phyloP scores from a whole-genome alignment of 495 filamentous ascomycete species.

The Aspergillus nanangensis region DNA sequence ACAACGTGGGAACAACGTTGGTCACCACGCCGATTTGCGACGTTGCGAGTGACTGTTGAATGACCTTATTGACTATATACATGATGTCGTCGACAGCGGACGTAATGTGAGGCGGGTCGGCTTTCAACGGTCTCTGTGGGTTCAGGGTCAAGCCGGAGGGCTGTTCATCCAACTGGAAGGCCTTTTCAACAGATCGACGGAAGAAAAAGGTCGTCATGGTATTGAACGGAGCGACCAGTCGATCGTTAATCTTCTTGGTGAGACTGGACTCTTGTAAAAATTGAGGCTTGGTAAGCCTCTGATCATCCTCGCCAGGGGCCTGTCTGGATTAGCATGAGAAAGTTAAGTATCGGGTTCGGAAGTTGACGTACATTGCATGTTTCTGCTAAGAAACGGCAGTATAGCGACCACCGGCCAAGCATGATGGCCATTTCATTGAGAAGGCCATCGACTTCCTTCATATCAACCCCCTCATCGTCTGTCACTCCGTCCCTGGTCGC shows the following conservation, averaged over 20 bases:
- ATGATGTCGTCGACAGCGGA: conserved; percentile 97
- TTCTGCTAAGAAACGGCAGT: conserved; percentile 79
- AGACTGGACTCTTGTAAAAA: conserved; percentile 74
- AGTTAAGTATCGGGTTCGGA: conserved; percentile 8
- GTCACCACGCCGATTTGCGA: conserved; percentile 71
- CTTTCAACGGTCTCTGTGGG: conserved; percentile 56
- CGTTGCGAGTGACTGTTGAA: conserved; percentile 80
- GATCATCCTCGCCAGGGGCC: conserved; percentile 21
- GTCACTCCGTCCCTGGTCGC: conserved; percentile 49
- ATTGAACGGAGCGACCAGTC: conserved; percentile 75
- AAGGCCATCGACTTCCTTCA: conserved; percentile 87
- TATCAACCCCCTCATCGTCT: conserved; percentile 89
- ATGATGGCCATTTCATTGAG: conserved; percentile 84
- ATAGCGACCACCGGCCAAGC: conserved; percentile 90
- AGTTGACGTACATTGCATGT: conserved; percentile 66
- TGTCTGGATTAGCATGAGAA: conserved; percentile 17
- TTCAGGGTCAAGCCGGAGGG: conserved; percentile 75
- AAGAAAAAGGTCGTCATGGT: conserved; percentile 92
- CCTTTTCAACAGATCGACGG: conserved; percentile 90
- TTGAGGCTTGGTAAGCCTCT: conserved; percentile 49
- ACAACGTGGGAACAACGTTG: conserved; percentile 74
- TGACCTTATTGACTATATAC: conserved; percentile 94
- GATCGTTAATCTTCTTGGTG: conserved; percentile 65
- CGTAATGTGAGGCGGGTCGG: conserved; percentile 85
- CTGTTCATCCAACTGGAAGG: conserved; percentile 97